Percentiles rank a stretch among this genome's conserved stretches.
These are phyloP conservation scores for Penicillium freii DNA, from an alignment of 2,329 filamentous ascomycete species.

Conservation along the genomic window DNA sequence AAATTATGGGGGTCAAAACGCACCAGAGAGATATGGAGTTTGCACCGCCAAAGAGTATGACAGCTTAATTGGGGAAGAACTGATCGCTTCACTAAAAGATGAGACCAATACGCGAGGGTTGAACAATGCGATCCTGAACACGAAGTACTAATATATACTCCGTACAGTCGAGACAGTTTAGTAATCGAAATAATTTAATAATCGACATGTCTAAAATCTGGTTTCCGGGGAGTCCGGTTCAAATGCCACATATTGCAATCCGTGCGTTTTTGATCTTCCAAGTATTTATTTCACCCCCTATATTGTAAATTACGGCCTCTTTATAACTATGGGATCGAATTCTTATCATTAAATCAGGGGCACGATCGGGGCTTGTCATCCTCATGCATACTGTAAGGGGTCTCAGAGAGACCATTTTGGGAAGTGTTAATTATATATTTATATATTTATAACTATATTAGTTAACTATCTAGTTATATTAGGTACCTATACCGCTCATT, in stretches of 20 bases:
- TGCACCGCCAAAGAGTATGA: slow-evolving; percentile 43
- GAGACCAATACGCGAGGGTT: neutral
- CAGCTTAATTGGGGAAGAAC: slow-evolving; percentile 24
- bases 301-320: neutral
- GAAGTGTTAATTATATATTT: too few relatives aligned
- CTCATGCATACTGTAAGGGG: slow-evolving; percentile 8
- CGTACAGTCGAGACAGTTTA: too few relatives aligned
- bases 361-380: neutral
- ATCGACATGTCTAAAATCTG: neutral
- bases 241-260: neutral
- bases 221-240: neutral
- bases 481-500: too few relatives aligned
- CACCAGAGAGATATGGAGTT: slow-evolving; percentile 36
- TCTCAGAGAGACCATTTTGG: neutral
- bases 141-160: too few relatives aligned
- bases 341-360: neutral
- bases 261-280: neutral
- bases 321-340: too few relatives aligned
- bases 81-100: slow-evolving; percentile 6
- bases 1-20: neutral
- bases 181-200: neutral
- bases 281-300: neutral
- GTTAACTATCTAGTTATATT: too few relatives aligned
- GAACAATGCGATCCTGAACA: neutral
- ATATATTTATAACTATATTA: too few relatives aligned